Evolutionary conservation across 2,329 filamentous ascomycete genomes (phyloP), one percentile per base, ranked within the genome.

Genomic region (Phaeoacremonium minimum): DNA sequence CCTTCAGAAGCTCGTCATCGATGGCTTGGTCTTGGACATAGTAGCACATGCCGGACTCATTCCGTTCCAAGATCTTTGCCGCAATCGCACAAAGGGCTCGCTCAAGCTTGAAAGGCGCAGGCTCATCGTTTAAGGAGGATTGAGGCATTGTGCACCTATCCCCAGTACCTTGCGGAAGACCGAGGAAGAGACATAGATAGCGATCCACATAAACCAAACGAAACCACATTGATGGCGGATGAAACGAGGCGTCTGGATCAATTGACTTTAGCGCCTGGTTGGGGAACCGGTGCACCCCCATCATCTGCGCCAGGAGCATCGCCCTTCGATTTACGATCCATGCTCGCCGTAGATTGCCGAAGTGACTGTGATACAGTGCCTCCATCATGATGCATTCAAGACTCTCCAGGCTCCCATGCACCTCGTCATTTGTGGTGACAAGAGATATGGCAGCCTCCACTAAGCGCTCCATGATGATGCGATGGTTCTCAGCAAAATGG

Each of bases 261-360:
- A 63, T 63, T 2, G 63, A 65, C 33, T 62, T 56, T 3, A 67
- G 46, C 9, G 55, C 46, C 22, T 50, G 48, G 28, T 53, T 42
- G 37, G 50, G 46, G 34, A 53, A 55, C 13, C 56, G 55, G 40
- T 70, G 61, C 12, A 71, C 55, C 4, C 71, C 68, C 56, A 77
- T 67, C 18, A 73, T 61, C 46, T 75, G 72, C 0, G 65, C 71
- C 22, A 77, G 56, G 31, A 61, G 64, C 22, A 78, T 52, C 5
- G 70, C 69, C 5, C 71, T 60, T 1, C 75, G 67, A 15, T 62
- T 63, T 6, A 58, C 61, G 15, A 80, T 51, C 74, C 75, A 80
- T 3, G 72, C 60, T 31, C 71, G 69, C 15, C 73, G 66, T 3
- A 77, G 55, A 30, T 74, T 75, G 1, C 76, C 76, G 1, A 60